These are phyloP conservation scores for Venturia asperata DNA, from an alignment of 2,329 filamentous ascomycete species.

Conservation along the genomic window DNA sequence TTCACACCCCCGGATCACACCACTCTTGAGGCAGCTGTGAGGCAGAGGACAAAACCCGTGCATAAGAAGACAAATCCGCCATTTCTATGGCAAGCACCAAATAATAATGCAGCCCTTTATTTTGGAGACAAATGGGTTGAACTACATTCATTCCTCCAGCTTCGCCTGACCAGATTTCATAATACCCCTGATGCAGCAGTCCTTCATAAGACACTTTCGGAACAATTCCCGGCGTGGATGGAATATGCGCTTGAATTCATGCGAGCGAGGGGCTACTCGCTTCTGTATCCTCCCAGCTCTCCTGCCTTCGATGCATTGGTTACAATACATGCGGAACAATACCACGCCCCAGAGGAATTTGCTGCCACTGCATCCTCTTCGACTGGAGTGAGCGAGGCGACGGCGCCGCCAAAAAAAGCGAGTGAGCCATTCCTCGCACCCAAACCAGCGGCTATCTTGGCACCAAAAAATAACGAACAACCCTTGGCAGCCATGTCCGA, in stretches of 20 bases:
- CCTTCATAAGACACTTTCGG: constrained; percentile 53
- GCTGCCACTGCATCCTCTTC: not conserved
- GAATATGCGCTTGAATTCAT: constrained; percentile 73
- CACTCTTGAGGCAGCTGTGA: constrained; percentile 29
- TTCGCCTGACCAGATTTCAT: constrained; percentile 43
- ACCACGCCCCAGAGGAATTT: constrained; percentile 63
- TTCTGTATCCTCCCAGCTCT: constrained; percentile 64
- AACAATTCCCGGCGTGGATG: constrained; percentile 66
- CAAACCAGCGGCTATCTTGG: not conserved
- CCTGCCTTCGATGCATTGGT: constrained; percentile 49
- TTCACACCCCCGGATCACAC: constrained; percentile 44
- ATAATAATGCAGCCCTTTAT: constrained; percentile 72
- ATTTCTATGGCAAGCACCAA: constrained; percentile 81
- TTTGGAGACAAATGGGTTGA: constrained; percentile 83
- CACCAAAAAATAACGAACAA: constrained; percentile 33
- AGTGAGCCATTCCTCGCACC: constrained; percentile 4
- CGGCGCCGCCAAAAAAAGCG: not conserved
- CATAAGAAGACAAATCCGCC: constrained; percentile 40
- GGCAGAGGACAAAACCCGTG: constrained; percentile 26
- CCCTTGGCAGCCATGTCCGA: constrained; percentile 26
- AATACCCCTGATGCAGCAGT: constrained; percentile 23
- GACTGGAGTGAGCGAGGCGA: not conserved
- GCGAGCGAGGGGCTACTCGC: constrained; percentile 66
- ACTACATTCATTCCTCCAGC: constrained; percentile 70
- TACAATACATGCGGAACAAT: constrained; percentile 72